Evolutionary conservation across 2,329 filamentous ascomycete species (phyloP).

Genomic region (Elsinoe perseae): DNA sequence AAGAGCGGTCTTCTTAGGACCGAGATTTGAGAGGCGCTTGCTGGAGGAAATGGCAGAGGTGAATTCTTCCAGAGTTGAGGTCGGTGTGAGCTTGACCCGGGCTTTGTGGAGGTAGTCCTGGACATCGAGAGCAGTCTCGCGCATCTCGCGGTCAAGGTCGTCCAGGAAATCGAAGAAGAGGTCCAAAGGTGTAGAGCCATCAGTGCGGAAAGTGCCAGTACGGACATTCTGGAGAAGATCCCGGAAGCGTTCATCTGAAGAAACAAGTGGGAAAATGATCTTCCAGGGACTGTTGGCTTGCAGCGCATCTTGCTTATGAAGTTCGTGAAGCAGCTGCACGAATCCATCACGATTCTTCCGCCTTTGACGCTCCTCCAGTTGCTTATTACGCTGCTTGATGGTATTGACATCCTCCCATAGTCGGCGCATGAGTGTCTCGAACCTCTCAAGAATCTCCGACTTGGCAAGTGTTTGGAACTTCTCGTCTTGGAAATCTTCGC

Average conservation of each 20-base stretch:
- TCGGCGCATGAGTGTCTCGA: slow-evolving; percentile 90
- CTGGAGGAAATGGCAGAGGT: slow-evolving; percentile 73
- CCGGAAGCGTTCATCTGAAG: slow-evolving; percentile 73
- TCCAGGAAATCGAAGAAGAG: slow-evolving; percentile 95
- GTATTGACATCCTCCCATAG: slow-evolving; percentile 90
- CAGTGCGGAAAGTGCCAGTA: slow-evolving; percentile 20
- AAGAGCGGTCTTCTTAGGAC: slow-evolving; percentile 35
- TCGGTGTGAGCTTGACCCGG: slow-evolving; percentile 24
- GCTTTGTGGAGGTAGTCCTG: slow-evolving; percentile 46
- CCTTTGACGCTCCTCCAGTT: slow-evolving; percentile 68
- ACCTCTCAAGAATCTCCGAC: slow-evolving; percentile 83
- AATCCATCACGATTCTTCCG: slow-evolving; percentile 81
- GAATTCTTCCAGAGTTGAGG: slow-evolving; percentile 83
- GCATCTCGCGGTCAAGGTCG: slow-evolving; percentile 82
- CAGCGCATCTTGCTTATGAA: slow-evolving; percentile 69
- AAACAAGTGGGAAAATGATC: slow-evolving; percentile 65
- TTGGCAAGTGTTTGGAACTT: slow-evolving; percentile 81
- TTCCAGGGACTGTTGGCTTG: slow-evolving; percentile 88
- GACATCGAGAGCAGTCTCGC: slow-evolving; percentile 72
- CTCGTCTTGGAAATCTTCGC: slow-evolving; percentile 69
- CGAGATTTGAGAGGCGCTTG: slow-evolving; percentile 77
- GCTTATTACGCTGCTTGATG: slow-evolving; percentile 78
- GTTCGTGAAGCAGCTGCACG: slow-evolving; percentile 63
- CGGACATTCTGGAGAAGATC: slow-evolving; percentile 69
- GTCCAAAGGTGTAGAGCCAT: slow-evolving; percentile 76